phyloP scores from a whole-genome alignment of 2,329 filamentous ascomycete species.

The Parafenestella ontariensis region DNA sequence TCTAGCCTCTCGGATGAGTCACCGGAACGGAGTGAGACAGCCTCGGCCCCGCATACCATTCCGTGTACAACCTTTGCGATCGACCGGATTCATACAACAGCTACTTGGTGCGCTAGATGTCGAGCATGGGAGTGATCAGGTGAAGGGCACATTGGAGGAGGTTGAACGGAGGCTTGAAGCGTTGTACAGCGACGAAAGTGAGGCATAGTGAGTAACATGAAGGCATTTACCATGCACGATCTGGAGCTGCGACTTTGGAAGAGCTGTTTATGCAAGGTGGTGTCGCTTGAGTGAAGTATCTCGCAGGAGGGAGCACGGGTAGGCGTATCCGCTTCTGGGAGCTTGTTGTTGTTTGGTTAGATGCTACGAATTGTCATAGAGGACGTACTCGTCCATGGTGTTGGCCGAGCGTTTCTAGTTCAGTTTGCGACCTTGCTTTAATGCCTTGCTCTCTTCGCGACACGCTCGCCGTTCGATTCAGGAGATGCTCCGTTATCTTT shows the following conservation, averaged over 20 bases:
- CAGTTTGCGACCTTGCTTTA: neutral
- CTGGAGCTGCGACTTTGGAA: too few species aligned
- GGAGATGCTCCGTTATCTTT: neutral
- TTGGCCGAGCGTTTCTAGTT: neutral
- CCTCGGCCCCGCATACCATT: neutral
- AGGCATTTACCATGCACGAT: too few species aligned
- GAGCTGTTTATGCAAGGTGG: too few species aligned
- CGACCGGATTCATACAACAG: neutral
- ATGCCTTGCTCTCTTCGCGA: neutral
- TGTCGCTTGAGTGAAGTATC: too few species aligned
- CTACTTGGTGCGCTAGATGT: constrained; percentile 6
- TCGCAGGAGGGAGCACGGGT: too few species aligned
- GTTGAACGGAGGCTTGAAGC: constrained; percentile 1
- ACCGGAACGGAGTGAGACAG: neutral
- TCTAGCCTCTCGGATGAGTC: neutral
- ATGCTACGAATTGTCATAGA: neutral
- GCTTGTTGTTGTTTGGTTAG: too few species aligned
- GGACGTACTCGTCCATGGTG: neutral
- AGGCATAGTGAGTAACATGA: too few species aligned
- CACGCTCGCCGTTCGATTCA: neutral
- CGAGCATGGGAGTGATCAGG: neutral
- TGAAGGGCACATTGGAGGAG: constrained; percentile 4
- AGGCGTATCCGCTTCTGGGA: too few species aligned
- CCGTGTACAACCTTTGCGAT: neutral
- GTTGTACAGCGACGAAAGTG: neutral